Evolutionary conservation across 2,329 filamentous ascomycete species (phyloP).

Genomic region (Penicillium sp.): DNA sequence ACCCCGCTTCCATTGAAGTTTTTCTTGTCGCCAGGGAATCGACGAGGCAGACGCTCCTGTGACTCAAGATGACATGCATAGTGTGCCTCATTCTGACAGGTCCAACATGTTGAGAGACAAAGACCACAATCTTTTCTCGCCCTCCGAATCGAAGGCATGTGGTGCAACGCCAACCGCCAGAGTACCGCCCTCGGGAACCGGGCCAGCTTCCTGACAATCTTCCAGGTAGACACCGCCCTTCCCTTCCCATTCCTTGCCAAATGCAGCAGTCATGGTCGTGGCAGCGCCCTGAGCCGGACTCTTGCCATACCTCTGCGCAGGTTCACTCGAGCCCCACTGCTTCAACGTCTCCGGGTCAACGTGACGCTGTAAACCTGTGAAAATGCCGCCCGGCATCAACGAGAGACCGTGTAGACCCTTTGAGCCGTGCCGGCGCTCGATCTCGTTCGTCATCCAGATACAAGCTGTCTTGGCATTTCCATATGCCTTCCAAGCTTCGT

Average conservation of each 20-base stretch:
- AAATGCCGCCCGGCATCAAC: not conserved
- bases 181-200: no score
- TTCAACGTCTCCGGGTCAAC: not conserved
- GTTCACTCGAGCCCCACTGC: not conserved
- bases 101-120: no score
- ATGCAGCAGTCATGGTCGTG: not conserved
- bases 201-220: not conserved
- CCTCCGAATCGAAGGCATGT: no score
- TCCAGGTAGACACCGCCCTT: not conserved
- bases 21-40: no score
- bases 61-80: no score
- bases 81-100: no score
- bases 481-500: slow-evolving; percentile 3
- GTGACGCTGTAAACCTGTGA: not conserved
- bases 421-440: not conserved
- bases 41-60: no score
- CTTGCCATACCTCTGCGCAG: not conserved
- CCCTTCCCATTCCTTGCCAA: not conserved
- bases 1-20: no score
- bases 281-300: not conserved
- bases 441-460: slow-evolving; percentile 27
- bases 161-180: no score
- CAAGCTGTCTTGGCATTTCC: slow-evolving; percentile 53
- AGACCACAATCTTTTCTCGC: no score
- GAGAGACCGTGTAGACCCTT: not conserved